Conservation (phyloP, 1,284 basidiomycete species). For the Cystobasidium slooffiae region DNA sequence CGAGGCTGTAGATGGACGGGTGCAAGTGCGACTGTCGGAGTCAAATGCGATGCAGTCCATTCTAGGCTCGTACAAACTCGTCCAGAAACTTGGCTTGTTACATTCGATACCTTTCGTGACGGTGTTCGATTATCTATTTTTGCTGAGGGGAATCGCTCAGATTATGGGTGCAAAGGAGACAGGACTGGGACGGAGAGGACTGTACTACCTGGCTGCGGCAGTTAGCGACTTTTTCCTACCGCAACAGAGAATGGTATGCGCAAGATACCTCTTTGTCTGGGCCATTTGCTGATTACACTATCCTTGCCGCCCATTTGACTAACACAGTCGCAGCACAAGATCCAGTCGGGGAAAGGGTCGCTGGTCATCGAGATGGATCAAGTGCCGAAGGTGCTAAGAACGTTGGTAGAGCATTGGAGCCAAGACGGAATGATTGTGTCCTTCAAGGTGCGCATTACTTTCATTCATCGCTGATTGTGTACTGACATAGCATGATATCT, state of each 20-base stretch:
- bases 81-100: constrained; percentile 72
- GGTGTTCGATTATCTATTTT: constrained; percentile 94
- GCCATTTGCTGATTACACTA: background rate
- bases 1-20: constrained; percentile 20
- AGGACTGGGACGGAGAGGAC: constrained; percentile 69
- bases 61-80: constrained; percentile 78
- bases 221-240: constrained; percentile 98
- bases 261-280: background rate
- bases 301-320: background rate
- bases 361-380: constrained; percentile 97
- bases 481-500: background rate
- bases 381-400: constrained; percentile 92
- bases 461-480: background rate
- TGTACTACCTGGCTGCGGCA: constrained; percentile 97
- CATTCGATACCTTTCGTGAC: constrained; percentile 90
- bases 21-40: constrained; percentile 49
- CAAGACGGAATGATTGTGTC: constrained; percentile 90
- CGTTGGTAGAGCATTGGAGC: constrained; percentile 91
- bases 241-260: constrained; percentile 74
- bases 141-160: constrained; percentile 76
- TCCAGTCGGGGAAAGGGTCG: constrained; percentile 92
- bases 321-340: constrained; percentile 90
- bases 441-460: constrained; percentile 74
- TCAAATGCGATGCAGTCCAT: constrained; percentile 68
- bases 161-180: constrained; percentile 65